phyloP scores from a whole-genome alignment of 768 basidiomycete species.

The Leucogyrophana mollusca region DNA sequence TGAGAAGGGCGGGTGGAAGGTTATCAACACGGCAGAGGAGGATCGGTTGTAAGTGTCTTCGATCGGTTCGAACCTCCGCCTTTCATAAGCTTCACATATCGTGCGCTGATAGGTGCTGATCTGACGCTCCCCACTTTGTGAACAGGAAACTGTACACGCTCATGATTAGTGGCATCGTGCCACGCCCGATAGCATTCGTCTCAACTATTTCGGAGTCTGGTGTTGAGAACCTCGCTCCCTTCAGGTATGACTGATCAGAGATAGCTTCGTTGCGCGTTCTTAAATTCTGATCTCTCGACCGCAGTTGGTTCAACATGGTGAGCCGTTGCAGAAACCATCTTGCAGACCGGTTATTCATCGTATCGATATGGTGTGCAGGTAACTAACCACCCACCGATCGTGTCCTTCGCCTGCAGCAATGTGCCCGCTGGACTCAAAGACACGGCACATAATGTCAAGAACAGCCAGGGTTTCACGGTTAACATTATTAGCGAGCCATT shows the following conservation, averaged over 20 bases:
- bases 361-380: conserved; percentile 14
- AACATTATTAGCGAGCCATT: conserved; percentile 58
- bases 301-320: conserved; percentile 30
- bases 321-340: conserved; percentile 3
- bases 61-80: neutral
- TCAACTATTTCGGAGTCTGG: conserved; percentile 35
- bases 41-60: conserved; percentile 22
- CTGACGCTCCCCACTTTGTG: neutral
- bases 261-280: neutral
- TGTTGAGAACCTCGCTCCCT: conserved; percentile 40
- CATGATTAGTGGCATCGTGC: conserved; percentile 38
- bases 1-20: conserved; percentile 34
- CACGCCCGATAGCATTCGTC: conserved; percentile 47
- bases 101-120: neutral
- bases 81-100: neutral
- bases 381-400: conserved; percentile 23
- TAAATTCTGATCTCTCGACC: neutral
- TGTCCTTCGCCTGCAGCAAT: conserved; percentile 34
- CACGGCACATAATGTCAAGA: conserved; percentile 44
- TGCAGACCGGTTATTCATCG: neutral
- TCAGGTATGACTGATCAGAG: conserved; percentile 27
- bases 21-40: conserved; percentile 27
- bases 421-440: conserved; percentile 34
- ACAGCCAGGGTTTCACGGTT: conserved; percentile 49
- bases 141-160: conserved; percentile 29